Conservation (phyloP, 75 land plant species). For the Selaginella tamariscina region DNA sequence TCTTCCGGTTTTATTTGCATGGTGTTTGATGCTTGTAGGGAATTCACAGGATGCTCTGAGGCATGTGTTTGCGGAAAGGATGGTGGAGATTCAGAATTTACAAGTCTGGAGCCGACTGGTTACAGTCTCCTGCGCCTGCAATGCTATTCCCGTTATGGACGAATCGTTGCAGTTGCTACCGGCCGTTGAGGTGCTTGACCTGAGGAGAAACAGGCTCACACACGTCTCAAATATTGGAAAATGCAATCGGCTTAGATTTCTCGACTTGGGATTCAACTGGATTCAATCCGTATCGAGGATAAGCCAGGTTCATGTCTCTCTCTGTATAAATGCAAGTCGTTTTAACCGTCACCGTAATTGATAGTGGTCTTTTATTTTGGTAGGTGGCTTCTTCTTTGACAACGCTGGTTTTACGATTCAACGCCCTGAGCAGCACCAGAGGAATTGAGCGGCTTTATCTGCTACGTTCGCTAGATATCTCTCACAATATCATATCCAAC, state of each 20-base stretch:
- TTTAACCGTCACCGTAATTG: conserved; percentile 7
- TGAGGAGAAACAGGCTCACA: conserved; percentile 75
- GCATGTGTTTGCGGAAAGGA: conserved; percentile 88
- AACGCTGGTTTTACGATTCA: conserved; percentile 79
- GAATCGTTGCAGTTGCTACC: conserved; percentile 94
- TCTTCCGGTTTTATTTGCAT: no score
- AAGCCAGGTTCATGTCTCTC: conserved; percentile 36
- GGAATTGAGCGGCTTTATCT: conserved; percentile 70
- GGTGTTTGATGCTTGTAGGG: conserved; percentile 11
- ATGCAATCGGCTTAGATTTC: conserved; percentile 49
- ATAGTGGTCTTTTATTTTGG: conserved; percentile 14
- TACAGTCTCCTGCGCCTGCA: conserved; percentile 72
- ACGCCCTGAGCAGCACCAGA: conserved; percentile 58
- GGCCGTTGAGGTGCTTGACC: conserved; percentile 69
- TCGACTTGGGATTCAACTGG: conserved; percentile 88
- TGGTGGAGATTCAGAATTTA: conserved; percentile 63
- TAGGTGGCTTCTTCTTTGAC: conserved; percentile 64
- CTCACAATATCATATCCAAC: conserved; percentile 79
- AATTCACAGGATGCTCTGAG: conserved; percentile 70
- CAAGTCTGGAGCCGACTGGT: conserved; percentile 65
- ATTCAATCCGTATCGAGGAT: conserved; percentile 44
- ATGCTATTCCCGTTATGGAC: conserved; percentile 75
- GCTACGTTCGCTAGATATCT: conserved; percentile 80
- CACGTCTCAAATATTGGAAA: conserved; percentile 64
- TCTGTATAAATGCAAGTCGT: background rate